Evolutionary conservation across 192 early-diverging fungal species (phyloP).

Genomic region (Entomortierella parvispora): DNA sequence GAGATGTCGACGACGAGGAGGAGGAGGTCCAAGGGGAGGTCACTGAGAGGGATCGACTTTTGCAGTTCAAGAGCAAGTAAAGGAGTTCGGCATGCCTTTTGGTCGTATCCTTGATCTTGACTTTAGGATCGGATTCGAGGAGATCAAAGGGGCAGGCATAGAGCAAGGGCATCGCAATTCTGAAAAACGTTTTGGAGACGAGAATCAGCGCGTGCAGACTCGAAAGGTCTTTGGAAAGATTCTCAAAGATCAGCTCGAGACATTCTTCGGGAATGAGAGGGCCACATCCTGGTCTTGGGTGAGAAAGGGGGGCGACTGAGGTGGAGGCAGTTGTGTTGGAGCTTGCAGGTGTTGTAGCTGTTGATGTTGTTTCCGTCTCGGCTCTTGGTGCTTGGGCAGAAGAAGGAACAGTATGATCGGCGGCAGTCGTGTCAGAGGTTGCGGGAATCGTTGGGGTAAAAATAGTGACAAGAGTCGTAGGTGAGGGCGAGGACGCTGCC

Average conservation of each 20-base stretch:
- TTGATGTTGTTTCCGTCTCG: too few species aligned
- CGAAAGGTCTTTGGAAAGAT: slow-evolving; percentile 20
- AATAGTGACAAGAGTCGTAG: too few species aligned
- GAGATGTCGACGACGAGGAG: neutral
- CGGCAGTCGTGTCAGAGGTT: too few species aligned
- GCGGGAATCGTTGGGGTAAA: too few species aligned
- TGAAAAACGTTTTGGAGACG: slow-evolving; percentile 42
- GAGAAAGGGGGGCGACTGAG: too few species aligned
- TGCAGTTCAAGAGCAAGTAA: slow-evolving; percentile 45
- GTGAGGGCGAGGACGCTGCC: too few species aligned
- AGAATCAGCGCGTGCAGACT: slow-evolving; percentile 28
- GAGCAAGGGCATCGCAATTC: slow-evolving; percentile 38
- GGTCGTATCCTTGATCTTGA: slow-evolving; percentile 19
- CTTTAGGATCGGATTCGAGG: slow-evolving; percentile 19
- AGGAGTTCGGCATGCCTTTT: slow-evolving; percentile 34
- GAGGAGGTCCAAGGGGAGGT: too few species aligned
- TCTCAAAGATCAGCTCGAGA: slow-evolving; percentile 28
- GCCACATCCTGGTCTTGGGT: slow-evolving; percentile 8
- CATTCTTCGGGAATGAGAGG: slow-evolving; percentile 40
- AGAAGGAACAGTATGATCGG: too few species aligned
- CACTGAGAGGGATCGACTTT: too few species aligned
- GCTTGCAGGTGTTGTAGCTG: too few species aligned
- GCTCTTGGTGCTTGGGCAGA: too few species aligned
- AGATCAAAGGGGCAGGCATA: slow-evolving; percentile 37
- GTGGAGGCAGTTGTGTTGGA: neutral